These are phyloP conservation scores for Mortierella sp. DNA, from an alignment of 371 early-diverging fungal genomes.

Conservation along the genomic window DNA sequence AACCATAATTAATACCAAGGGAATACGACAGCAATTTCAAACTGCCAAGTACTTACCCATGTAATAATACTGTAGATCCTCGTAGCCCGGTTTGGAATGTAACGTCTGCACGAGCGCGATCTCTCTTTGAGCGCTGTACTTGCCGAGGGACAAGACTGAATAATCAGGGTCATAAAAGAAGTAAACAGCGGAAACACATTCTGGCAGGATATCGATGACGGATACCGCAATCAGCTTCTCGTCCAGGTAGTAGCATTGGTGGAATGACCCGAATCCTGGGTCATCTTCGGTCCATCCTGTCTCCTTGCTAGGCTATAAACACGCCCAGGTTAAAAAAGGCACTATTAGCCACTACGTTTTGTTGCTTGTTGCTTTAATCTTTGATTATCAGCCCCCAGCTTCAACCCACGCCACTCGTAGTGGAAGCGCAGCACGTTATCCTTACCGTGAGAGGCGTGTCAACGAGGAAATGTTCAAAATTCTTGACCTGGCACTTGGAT, in stretches of 20 bases:
- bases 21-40: not conserved
- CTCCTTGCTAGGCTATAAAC: conserved; percentile 25
- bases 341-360: no score
- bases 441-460: conserved; percentile 75
- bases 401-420: no score
- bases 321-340: not conserved
- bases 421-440: no score
- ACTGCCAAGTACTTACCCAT: conserved; percentile 69
- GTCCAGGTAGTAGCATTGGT: conserved; percentile 87
- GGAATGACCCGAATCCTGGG: conserved; percentile 82
- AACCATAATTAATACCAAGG: no score
- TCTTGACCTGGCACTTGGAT: conserved; percentile 57
- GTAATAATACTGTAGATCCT: conserved; percentile 80
- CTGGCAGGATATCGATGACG: conserved; percentile 91
- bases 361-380: no score
- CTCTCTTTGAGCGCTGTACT: conserved; percentile 87
- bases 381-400: no score
- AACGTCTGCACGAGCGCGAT: conserved; percentile 67
- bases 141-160: conserved; percentile 79
- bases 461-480: conserved; percentile 82
- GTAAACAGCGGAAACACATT: conserved; percentile 93
- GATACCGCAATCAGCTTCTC: conserved; percentile 85
- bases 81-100: conserved; percentile 33
- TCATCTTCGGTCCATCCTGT: conserved; percentile 28
- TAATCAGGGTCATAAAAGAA: conserved; percentile 93